These are phyloP conservation scores for Parmelia sp. DNA, from an alignment of 495 filamentous ascomycete species.

Conservation along the genomic window DNA sequence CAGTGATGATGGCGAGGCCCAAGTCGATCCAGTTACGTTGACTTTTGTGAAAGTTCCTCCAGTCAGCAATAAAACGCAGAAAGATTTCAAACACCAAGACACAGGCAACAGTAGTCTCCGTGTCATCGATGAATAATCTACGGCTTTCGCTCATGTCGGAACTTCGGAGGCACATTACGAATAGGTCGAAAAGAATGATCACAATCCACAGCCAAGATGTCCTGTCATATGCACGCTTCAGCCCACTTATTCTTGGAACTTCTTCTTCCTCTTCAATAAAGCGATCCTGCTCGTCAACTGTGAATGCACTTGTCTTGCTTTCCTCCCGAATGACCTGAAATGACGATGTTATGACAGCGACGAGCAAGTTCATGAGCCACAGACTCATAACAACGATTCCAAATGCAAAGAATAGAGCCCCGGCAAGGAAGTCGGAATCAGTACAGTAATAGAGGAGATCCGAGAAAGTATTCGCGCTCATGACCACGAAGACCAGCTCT, in stretches of 20 bases:
- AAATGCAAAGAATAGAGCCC: conserved; percentile 76
- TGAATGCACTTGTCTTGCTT: conserved; percentile 88
- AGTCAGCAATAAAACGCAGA: conserved; percentile 69
- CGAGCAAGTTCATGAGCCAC: conserved; percentile 93
- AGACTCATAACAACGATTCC: conserved; percentile 90
- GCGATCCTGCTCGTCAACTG: conserved; percentile 53
- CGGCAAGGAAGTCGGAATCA: conserved; percentile 81
- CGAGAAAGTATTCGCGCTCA: conserved; percentile 95
- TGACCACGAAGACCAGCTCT: conserved; percentile 95
- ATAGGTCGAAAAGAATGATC: conserved; percentile 69
- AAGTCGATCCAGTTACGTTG: conserved; percentile 75
- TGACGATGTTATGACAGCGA: conserved; percentile 96
- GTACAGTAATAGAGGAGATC: conserved; percentile 90
- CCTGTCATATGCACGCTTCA: conserved; percentile 67
- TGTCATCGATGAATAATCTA: conserved; percentile 46
- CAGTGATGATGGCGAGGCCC: conserved; percentile 68
- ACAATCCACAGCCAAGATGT: conserved; percentile 73
- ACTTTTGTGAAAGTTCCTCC: conserved; percentile 67
- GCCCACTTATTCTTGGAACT: conserved; percentile 41
- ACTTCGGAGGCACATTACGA: conserved; percentile 69
- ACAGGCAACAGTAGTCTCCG: conserved; percentile 72
- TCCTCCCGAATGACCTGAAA: conserved; percentile 99
- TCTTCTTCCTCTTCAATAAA: conserved; percentile 39
- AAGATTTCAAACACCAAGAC: conserved; percentile 78
- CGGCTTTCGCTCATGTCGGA: conserved; percentile 59